phyloP scores from a whole-genome alignment of 768 basidiomycete species.

The Boletus rex-veris region DNA sequence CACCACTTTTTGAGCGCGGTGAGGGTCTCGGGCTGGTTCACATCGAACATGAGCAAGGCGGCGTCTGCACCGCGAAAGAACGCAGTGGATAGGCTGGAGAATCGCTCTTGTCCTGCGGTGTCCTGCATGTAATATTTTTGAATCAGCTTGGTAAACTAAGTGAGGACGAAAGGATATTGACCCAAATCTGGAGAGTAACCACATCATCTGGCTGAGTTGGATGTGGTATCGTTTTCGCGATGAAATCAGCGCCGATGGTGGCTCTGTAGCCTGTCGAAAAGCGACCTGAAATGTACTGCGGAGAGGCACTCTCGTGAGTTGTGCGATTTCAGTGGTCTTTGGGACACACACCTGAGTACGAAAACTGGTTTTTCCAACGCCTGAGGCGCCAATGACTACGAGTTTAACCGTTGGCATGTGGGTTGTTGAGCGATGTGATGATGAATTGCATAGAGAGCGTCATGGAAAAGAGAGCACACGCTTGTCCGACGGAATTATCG shows the following conservation, averaged over 20 bases:
- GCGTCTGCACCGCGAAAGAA: constrained; percentile 88
- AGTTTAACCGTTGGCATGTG: constrained; percentile 74
- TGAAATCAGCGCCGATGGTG: constrained; percentile 89
- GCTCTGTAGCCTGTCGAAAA: constrained; percentile 78
- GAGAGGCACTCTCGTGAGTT: not conserved
- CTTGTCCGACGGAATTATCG: not conserved
- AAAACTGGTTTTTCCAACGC: constrained; percentile 82
- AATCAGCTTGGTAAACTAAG: constrained; percentile 2
- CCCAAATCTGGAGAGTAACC: constrained; percentile 71
- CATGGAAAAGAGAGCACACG: not conserved
- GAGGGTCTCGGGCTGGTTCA: constrained; percentile 62
- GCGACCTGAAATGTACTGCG: constrained; percentile 68
- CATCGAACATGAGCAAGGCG: constrained; percentile 77
- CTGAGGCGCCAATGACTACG: constrained; percentile 76
- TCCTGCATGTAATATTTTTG: constrained; percentile 44
- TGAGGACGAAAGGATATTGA: constrained; percentile 24
- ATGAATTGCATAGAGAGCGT: constrained; percentile 9
- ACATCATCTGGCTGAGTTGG: constrained; percentile 50
- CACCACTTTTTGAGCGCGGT: constrained; percentile 68
- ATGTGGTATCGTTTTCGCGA: constrained; percentile 68
- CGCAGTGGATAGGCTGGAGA: constrained; percentile 75
- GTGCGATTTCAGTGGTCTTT: not conserved
- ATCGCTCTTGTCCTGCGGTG: constrained; percentile 85
- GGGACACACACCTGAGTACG: constrained; percentile 58
- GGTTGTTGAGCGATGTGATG: constrained; percentile 11